Percentiles rank a stretch among this genome's conserved stretches.
phyloP scores from a whole-genome alignment of 2,329 filamentous ascomycete genomes.

The Colletotrichum tropicicola region DNA sequence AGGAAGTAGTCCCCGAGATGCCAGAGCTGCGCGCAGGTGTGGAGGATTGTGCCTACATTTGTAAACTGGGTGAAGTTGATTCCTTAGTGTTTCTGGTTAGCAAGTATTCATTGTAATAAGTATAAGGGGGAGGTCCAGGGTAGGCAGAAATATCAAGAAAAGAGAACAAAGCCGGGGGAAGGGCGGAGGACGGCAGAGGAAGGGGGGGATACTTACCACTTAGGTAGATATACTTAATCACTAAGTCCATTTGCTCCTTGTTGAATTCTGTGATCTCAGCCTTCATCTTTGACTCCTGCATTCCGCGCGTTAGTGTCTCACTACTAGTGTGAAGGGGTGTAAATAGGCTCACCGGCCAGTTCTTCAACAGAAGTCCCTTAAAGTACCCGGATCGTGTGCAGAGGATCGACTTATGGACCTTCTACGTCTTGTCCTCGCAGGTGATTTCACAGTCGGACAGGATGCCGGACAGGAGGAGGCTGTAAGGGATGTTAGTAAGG shows the following conservation, averaged over 20 bases:
- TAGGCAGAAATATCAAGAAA: not conserved
- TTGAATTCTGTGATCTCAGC: not conserved
- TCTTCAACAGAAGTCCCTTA: not conserved
- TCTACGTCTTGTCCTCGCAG: not conserved
- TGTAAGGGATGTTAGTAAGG: not conserved
- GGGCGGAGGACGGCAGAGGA: no score
- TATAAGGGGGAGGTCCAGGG: not conserved
- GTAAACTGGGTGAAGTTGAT: not conserved
- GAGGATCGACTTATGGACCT: not conserved
- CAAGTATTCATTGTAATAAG: not conserved
- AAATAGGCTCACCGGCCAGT: not conserved
- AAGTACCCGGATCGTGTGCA: conserved; percentile 1
- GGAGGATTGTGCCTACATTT: not conserved
- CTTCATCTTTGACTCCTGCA: conserved; percentile 1
- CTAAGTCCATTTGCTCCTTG: not conserved
- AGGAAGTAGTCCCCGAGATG: conserved; percentile 6
- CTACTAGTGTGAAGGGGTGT: not conserved
- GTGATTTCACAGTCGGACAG: not conserved
- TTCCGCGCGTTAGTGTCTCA: no score
- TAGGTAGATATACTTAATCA: conserved; percentile 6
- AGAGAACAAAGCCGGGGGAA: not conserved
- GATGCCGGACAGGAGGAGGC: not conserved
- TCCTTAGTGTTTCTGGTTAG: not conserved
- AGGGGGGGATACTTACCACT: conserved; percentile 3
- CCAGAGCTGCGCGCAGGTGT: not conserved